Evolutionary conservation across 2,329 filamentous ascomycete genomes (phyloP), one percentile per base, ranked within the genome.

Genomic region (Aspergillus sclerotialis): DNA sequence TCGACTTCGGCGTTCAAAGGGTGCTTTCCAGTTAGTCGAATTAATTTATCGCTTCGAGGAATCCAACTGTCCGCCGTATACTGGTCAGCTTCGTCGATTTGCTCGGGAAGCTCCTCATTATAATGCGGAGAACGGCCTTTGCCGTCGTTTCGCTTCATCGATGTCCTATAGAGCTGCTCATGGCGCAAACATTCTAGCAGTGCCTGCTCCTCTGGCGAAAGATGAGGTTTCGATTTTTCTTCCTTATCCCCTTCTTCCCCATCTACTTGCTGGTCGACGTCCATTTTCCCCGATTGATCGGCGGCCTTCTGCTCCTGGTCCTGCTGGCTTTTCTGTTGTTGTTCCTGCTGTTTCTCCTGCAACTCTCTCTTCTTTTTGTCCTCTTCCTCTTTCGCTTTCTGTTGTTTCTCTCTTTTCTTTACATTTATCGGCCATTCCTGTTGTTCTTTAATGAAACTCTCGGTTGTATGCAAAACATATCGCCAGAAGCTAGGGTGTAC

Each of bases 61-160:
- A 74, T 54, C 70, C 69, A 73, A 37, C 72, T 73, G 46, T 74
- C 69, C 0, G 69, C 69, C 2, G 62, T 64, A 40, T 68, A 69
- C 25, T 71, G 68, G 38, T 74, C 70, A 4, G 58, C 55, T 43
- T 70, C 68, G 32, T 71, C 64, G 33, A 72, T 69, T 4, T 55
- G 49, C 7, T 65, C 55, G 0, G 50, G 48, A 1, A 46, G 53
- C 4, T 50, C 35, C 11, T 57, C 54, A 18, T 55, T 44, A 2
- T 42, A 50, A 19, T 60, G 49, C 11, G 63, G 63, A 12, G 61
- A 64, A 7, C 45, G 46, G 4, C 50, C 47, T 34, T 58, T 63
- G 25, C 66, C 66, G 30, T 67, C 56, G 33, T 72, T 70, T 27
- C 60, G 52, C 32, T 63, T 49, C 2, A 73, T 51, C 1, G 46